phyloP scores from a whole-genome alignment of 148 eudicot species.

The Simmondsia chinensis region DNA sequence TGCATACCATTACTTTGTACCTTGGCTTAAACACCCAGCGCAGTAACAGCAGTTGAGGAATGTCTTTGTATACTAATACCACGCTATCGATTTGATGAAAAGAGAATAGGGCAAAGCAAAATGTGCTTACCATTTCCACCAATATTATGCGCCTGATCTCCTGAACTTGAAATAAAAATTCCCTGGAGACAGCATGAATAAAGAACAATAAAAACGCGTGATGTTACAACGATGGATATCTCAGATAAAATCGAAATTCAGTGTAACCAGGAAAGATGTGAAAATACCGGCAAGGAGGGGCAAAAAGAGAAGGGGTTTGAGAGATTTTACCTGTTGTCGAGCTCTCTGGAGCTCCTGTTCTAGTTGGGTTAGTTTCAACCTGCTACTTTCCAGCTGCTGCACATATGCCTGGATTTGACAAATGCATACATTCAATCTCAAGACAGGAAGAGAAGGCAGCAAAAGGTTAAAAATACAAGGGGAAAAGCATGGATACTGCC shows the following conservation, averaged over 20 bases:
- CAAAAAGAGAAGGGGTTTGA: neutral
- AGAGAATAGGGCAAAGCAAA: neutral
- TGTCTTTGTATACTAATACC: no score
- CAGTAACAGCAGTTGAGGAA: no score
- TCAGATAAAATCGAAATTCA: neutral
- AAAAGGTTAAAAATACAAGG: no score
- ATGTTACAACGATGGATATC: neutral
- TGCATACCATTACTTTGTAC: no score
- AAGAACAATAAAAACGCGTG: neutral
- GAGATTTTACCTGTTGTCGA: constrained; percentile 38
- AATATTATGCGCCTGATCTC: constrained; percentile 43
- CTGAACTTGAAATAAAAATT: constrained; percentile 37
- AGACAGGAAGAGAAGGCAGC: neutral
- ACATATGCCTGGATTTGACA: constrained; percentile 33
- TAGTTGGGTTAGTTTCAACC: constrained; percentile 45
- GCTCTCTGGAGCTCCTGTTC: constrained; percentile 55
- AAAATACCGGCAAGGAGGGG: neutral
- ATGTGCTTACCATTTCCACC: constrained; percentile 40
- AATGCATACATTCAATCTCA: no score
- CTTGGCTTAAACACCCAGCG: no score
- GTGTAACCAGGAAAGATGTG: neutral
- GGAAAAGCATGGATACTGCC: no score
- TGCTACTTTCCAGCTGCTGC: constrained; percentile 45
- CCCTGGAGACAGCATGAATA: constrained; percentile 16
- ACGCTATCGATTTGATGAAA: no score